Evolutionary conservation across 768 basidiomycete genomes (phyloP).

Genomic region (Suillus weaverae): DNA sequence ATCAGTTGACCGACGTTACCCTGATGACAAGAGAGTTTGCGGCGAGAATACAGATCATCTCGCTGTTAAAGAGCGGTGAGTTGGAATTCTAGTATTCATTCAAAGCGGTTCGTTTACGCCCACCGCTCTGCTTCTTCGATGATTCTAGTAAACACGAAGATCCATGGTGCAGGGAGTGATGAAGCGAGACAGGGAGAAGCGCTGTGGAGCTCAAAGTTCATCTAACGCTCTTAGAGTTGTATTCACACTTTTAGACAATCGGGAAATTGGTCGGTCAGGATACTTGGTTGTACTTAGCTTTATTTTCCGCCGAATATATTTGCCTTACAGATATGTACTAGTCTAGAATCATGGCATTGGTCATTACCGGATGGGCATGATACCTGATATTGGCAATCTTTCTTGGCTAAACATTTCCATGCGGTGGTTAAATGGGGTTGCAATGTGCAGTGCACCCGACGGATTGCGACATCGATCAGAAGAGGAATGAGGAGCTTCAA

Average conservation of each 20-base stretch:
- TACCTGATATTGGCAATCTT: neutral
- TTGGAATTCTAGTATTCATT: constrained; percentile 5
- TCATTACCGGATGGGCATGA: neutral
- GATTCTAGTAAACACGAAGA: constrained; percentile 43
- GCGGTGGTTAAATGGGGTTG: neutral
- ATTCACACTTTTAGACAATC: neutral
- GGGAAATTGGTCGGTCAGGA: too few species aligned
- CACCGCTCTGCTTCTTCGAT: neutral
- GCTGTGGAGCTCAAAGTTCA: constrained; percentile 53
- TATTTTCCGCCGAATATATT: neutral
- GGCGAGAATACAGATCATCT: constrained; percentile 53
- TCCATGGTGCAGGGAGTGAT: constrained; percentile 48
- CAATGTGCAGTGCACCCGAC: neutral
- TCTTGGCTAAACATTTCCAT: neutral
- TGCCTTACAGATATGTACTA: neutral
- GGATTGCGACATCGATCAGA: neutral
- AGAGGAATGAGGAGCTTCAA: neutral
- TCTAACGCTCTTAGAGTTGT: constrained; percentile 25
- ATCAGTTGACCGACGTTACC: constrained; percentile 47
- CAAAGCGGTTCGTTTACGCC: neutral
- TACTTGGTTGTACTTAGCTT: neutral
- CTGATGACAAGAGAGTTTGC: constrained; percentile 57
- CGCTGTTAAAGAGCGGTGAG: constrained; percentile 51
- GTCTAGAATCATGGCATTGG: neutral
- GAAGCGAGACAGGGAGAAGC: constrained; percentile 53